Conservation (phyloP, 148 eudicot genomes). For the Rhododendron ferrugineum region DNA sequence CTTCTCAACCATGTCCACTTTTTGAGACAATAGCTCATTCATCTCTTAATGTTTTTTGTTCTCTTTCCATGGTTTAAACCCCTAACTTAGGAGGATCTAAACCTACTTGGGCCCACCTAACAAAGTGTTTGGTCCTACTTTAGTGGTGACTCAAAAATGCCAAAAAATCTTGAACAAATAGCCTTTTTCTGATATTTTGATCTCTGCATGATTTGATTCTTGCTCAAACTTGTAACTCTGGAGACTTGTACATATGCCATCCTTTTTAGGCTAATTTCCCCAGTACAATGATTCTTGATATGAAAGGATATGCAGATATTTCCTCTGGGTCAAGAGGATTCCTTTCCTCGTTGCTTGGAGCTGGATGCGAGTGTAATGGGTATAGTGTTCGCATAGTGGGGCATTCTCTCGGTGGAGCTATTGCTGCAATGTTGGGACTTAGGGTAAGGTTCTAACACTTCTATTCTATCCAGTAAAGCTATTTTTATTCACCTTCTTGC, state of each 20-base stretch:
- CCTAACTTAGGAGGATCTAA: background rate
- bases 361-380: slow-evolving; percentile 72
- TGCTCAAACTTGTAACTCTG: background rate
- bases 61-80: background rate
- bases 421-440: slow-evolving; percentile 60
- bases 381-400: slow-evolving; percentile 66
- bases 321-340: slow-evolving; percentile 48
- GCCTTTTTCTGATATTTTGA: background rate
- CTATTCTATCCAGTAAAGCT: background rate
- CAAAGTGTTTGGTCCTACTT: background rate
- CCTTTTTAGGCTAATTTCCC: background rate
- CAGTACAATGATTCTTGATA: slow-evolving; percentile 11
- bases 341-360: slow-evolving; percentile 63
- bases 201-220: background rate
- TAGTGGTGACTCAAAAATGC: background rate
- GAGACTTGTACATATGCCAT: background rate
- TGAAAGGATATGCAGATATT: slow-evolving; percentile 19
- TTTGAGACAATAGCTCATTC: background rate
- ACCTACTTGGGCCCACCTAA: background rate
- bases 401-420: slow-evolving; percentile 86
- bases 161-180: background rate
- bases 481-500: background rate
- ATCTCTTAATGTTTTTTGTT: background rate
- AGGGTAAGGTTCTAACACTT: slow-evolving; percentile 34
- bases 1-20: background rate